Conservation (phyloP, 192 early-diverging fungal species). For the Coemansia sp. region DNA sequence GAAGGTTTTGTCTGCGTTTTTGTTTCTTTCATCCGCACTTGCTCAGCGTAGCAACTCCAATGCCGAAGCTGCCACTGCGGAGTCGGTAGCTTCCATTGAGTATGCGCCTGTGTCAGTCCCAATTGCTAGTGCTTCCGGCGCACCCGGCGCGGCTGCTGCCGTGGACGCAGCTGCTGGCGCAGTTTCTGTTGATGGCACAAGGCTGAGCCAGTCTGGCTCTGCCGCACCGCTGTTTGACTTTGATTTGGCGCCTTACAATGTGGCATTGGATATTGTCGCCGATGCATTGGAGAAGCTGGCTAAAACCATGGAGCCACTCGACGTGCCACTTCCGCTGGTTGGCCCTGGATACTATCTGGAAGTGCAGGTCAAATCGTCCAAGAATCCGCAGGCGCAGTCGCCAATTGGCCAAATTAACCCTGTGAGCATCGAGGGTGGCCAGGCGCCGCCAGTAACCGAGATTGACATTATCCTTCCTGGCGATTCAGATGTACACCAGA, state of each 20-base stretch:
- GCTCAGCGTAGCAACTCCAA: constrained; percentile 18
- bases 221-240: constrained; percentile 48
- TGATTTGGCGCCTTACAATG: constrained; percentile 48
- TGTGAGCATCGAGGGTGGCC: constrained; percentile 48
- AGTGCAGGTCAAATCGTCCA: constrained; percentile 48
- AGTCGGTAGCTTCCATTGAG: not conserved
- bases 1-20: constrained; percentile 38
- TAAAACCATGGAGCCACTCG: constrained; percentile 49
- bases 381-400: constrained; percentile 17
- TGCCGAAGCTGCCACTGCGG: not conserved
- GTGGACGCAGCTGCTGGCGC: not conserved
- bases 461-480: constrained; percentile 54
- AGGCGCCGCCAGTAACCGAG: constrained; percentile 39
- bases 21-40: constrained; percentile 37
- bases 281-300: constrained; percentile 49
- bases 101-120: not conserved
- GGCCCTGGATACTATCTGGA: constrained; percentile 53
- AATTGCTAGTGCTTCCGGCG: not conserved
- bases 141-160: not conserved
- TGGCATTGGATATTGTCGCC: constrained; percentile 50
- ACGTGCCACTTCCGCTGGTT: constrained; percentile 44
- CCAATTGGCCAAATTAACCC: constrained; percentile 31
- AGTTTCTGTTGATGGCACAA: not conserved
- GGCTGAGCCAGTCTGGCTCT: constrained; percentile 1
- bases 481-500: constrained; percentile 39